Evolutionary conservation across 2,329 filamentous ascomycete species (phyloP).

Genomic region (Pezicula radicicola): DNA sequence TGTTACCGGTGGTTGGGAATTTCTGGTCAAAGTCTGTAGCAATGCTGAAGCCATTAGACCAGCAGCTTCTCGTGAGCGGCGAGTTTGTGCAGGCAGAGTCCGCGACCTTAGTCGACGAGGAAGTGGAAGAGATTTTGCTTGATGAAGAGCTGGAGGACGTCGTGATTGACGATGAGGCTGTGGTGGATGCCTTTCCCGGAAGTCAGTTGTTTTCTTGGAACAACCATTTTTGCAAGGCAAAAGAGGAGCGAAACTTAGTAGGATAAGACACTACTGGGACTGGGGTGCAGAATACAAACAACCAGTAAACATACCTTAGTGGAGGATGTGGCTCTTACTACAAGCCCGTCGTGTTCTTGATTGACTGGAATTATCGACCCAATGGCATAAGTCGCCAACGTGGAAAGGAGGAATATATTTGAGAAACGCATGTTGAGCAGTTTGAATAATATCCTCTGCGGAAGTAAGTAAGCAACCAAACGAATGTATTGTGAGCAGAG

Average conservation of each 20-base stretch:
- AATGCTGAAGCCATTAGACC: conserved; percentile 9
- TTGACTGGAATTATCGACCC: neutral
- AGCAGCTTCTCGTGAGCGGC: conserved; percentile 8
- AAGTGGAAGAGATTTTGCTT: neutral
- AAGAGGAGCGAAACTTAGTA: too few relatives aligned
- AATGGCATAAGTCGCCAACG: neutral
- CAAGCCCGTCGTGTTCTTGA: neutral
- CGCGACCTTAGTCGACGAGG: neutral
- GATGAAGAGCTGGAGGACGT: neutral
- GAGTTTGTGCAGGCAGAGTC: conserved; percentile 4
- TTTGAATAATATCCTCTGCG: too few relatives aligned
- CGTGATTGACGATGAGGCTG: too few relatives aligned
- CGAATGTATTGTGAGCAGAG: too few relatives aligned
- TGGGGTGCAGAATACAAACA: too few relatives aligned
- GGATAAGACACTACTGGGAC: too few relatives aligned
- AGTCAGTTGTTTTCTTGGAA: too few relatives aligned
- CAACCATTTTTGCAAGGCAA: too few relatives aligned
- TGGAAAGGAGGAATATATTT: neutral
- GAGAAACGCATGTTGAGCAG: neutral
- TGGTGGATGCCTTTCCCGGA: too few relatives aligned
- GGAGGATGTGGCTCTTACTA: neutral
- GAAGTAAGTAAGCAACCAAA: neutral
- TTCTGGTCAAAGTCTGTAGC: conserved; percentile 8
- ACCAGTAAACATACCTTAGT: too few relatives aligned
- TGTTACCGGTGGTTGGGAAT: conserved; percentile 6